Evolutionary conservation across 371 early-diverging fungal genomes (phyloP), one percentile per base, ranked within the genome.

Genomic region (Mucor mucedo): DNA sequence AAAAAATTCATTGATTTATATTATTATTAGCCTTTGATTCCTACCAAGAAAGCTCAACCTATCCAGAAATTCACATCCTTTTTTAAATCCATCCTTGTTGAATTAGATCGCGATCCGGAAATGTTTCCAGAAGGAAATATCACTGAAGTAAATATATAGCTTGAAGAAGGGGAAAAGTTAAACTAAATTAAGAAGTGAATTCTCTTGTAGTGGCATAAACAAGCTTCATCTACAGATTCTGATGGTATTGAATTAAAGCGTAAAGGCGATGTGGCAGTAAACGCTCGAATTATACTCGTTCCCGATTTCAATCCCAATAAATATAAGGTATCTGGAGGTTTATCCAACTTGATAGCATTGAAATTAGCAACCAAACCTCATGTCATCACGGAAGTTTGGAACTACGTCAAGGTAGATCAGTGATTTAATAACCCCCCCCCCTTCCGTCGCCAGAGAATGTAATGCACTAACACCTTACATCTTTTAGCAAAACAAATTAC

Each of bases 231-330:
- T 30, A 70, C 81, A 9, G 94, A 94, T 39, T 83, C 86, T 21
- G 97, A 97, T 71, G 98, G 96, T 5, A 89, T 98, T 66, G 97
- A 97, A 72, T 83, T 98, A 42, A 97, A 95, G 60, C 87, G 97
- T 58, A 81, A 84, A 52, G 97, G 97, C 21, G 93, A 93, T 74
- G 76, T 71, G 21, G 90, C 95, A 55, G 89, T 93, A 7, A 86
- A 85, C 38, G 88, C 85, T 30, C 89, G 89, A 65, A 93, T 98
- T 49, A 75, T 91, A 45, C 61, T 98, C 2, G 84, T 91, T 11
- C 76, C 95, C 32, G 95, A 94, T 60, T 78, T 87, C 40, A 83
- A 78, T 21, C 90, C 93, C 0, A 92, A 92, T 56, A 89, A 88
- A 63, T 94, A 85, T 80, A 91, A 93, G 63, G 74, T 96, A 45